Evolutionary conservation across 257 asterid genomes (phyloP), one percentile per base, ranked within the genome.

Genomic region (Haberlea rhodopensis): DNA sequence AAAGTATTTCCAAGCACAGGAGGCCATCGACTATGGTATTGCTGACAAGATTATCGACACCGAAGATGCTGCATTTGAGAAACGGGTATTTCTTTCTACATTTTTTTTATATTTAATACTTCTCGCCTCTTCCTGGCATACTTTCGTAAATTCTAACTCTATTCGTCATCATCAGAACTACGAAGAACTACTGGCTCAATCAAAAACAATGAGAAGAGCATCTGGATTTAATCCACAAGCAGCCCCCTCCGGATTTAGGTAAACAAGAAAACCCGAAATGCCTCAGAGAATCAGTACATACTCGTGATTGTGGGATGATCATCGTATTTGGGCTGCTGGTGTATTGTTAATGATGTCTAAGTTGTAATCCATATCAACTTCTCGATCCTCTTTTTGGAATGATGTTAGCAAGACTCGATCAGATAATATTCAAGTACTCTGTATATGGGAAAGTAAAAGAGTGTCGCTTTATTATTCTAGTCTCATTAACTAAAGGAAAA

Each of bases 11-110:
- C 79, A 67, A 43, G 82, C 96, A 49, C 78, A 82, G 71, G 94
- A 84, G 46, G 96, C 97, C 57, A 90, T 94, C 20, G 87, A 80
- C 60, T 90, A 94, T 74, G 97, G 97, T 69, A 28, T 94, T 70
- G 97, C 87, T 2, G 99, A 94, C 82, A 87, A 75, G 85, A 86
- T 90, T 69, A 76, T 90, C 45, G 77, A 74, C 62, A 68, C 97
- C 5, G 54, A 71, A 52, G 97, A 92, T 56, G 24, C 37, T n/a
- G 80, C 87, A 51, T 86, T 79, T 67, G 91, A 89, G 77, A 89
- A 82, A 76, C 75, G 85, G 96, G 99, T 92, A 87, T 60, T 0
- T 26, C 5, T 22, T 34, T 63, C 57, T 28, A 13, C 45, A 22
- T 8, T 21, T 6, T 21, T 6, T 1, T 23, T 45, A 22, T 10